A percentile compares a stretch with the other conserved stretches of the same genome.
phyloP scores from a whole-genome alignment of 106 monocot species.

The Ottelia alismoides region DNA sequence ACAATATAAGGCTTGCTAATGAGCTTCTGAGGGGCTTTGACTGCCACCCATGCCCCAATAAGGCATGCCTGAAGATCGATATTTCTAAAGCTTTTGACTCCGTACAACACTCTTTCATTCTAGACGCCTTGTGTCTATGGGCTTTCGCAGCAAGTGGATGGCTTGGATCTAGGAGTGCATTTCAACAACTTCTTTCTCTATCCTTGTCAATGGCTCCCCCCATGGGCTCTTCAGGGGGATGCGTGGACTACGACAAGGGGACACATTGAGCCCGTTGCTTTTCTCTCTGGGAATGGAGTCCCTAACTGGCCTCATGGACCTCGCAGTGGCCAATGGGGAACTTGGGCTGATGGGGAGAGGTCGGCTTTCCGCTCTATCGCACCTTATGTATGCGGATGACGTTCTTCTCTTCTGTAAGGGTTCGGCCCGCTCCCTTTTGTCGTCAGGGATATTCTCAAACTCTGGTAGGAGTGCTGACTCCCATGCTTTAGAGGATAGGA shows the following conservation, averaged over 20 bases:
- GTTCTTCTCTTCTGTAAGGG: background rate
- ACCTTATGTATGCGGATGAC: background rate
- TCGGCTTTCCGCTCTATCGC: background rate
- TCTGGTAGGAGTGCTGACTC: too few relatives aligned
- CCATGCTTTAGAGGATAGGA: too few relatives aligned
- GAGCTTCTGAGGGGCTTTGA: background rate
- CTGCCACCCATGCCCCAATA: background rate
- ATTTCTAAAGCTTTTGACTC: background rate
- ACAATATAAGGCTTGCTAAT: background rate
- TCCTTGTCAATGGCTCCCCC: background rate
- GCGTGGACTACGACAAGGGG: background rate
- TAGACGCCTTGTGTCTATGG: background rate
- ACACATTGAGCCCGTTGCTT: background rate
- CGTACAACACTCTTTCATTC: background rate
- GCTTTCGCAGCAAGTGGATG: background rate
- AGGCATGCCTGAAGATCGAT: background rate
- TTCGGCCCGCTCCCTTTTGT: too few relatives aligned
- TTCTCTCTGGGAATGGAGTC: background rate
- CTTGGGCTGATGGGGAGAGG: background rate
- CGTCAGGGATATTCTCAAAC: too few relatives aligned
- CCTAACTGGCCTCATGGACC: background rate
- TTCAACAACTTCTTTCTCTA: background rate
- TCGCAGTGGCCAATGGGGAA: background rate
- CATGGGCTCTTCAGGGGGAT: background rate
- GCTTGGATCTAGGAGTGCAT: background rate